A percentile compares a stretch with the other conserved stretches of the same genome.
These are phyloP conservation scores for Lentinus tigrinus DNA, from an alignment of 768 basidiomycete species.

Conservation along the genomic window DNA sequence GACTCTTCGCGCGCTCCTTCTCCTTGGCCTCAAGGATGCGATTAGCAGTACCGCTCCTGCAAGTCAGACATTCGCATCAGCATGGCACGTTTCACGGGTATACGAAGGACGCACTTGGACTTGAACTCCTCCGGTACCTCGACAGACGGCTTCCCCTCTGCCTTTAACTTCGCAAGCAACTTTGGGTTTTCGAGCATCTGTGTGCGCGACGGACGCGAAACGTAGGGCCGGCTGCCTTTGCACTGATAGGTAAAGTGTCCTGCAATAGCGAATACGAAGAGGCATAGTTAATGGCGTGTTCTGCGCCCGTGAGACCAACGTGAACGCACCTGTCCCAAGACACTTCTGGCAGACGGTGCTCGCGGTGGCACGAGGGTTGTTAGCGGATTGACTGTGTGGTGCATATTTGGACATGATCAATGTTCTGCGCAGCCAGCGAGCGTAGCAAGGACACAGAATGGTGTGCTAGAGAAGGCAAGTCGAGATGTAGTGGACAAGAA, in stretches of 20 bases:
- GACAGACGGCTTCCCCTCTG: conserved; percentile 71
- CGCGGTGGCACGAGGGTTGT: conserved; percentile 60
- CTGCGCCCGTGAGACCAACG: too few species aligned
- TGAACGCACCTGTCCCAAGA: conserved; percentile 55
- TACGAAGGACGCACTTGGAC: conserved; percentile 52
- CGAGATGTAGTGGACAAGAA: too few species aligned
- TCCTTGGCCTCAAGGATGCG: conserved; percentile 82
- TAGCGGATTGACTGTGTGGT: conserved; percentile 63
- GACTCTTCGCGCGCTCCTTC: conserved; percentile 57
- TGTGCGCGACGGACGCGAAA: conserved; percentile 86
- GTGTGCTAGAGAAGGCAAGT: too few species aligned
- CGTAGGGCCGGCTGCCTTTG: conserved; percentile 76
- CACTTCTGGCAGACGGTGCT: conserved; percentile 85
- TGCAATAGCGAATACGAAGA: conserved; percentile 22
- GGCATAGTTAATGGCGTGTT: background rate
- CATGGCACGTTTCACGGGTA: background rate
- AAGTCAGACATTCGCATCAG: conserved; percentile 1
- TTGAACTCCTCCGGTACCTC: conserved; percentile 93
- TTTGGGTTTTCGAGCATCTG: conserved; percentile 81
- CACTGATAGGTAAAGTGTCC: conserved; percentile 95
- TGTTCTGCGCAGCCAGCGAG: too few species aligned
- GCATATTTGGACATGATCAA: conserved; percentile 74
- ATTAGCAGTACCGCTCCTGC: conserved; percentile 78
- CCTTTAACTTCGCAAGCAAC: conserved; percentile 62
- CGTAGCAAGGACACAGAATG: too few species aligned